A percentile compares a stretch with the other conserved stretches of the same genome.
phyloP scores from a whole-genome alignment of 1,284 basidiomycete species.

The Malassezia obtusa region DNA sequence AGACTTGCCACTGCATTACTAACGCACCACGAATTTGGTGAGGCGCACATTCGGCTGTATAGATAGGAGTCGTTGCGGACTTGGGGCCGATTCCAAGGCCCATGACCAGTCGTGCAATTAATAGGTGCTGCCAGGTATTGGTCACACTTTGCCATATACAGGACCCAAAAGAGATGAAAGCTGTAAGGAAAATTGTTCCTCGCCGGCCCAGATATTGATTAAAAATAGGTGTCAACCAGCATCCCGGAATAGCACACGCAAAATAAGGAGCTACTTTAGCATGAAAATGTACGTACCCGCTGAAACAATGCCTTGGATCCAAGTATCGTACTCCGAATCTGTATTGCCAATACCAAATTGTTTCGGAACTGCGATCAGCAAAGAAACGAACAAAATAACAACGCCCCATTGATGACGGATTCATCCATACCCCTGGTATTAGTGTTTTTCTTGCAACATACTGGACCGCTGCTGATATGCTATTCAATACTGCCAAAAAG shows the following conservation, averaged over 20 bases:
- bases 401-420: constrained; percentile 61
- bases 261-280: constrained; percentile 62
- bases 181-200: constrained; percentile 62
- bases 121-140: constrained; percentile 62
- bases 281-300: constrained; percentile 58
- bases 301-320: neutral
- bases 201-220: constrained; percentile 62
- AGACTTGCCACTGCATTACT: constrained; percentile 64
- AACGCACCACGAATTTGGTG: constrained; percentile 64
- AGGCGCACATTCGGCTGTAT: constrained; percentile 52
- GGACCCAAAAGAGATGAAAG: constrained; percentile 57
- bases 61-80: constrained; percentile 53
- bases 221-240: constrained; percentile 64
- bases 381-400: constrained; percentile 17
- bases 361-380: constrained; percentile 44
- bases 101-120: constrained; percentile 60
- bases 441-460: constrained; percentile 54
- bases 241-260: constrained; percentile 48
- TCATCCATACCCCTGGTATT: constrained; percentile 48
- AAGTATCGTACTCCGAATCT: constrained; percentile 22
- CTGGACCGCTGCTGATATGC: constrained; percentile 61
- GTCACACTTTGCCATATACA: constrained; percentile 64
- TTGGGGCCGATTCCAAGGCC: constrained; percentile 65
- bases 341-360: constrained; percentile 56
- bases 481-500: constrained; percentile 57